Evolutionary conservation across 1,284 basidiomycete genomes (phyloP).

Genomic region (Coniferiporia sulphurascens): DNA sequence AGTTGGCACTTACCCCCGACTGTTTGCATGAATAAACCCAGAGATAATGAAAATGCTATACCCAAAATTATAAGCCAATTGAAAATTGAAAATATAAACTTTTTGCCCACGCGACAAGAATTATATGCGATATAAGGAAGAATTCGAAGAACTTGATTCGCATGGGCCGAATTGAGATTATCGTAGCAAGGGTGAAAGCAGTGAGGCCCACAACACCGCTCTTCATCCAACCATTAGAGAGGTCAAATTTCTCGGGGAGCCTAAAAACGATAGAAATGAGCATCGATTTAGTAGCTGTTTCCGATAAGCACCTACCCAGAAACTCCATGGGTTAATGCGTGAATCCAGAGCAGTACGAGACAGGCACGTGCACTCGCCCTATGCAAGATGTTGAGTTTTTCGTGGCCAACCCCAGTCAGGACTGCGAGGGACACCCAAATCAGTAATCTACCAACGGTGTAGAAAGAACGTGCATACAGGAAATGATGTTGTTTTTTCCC

Average conservation of each 20-base stretch:
- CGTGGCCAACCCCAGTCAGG: conserved; percentile 41
- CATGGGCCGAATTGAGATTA: conserved; percentile 37
- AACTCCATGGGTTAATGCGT: conserved; percentile 26
- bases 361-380: conserved; percentile 33
- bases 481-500: conserved; percentile 44
- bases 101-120: conserved; percentile 32
- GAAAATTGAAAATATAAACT: conserved; percentile 1
- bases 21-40: conserved; percentile 30
- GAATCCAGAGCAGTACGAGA: conserved; percentile 33
- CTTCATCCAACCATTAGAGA: conserved; percentile 31
- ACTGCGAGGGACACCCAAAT: conserved; percentile 24
- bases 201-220: conserved; percentile 35
- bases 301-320: conserved; percentile 22
- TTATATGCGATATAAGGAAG: conserved; percentile 44
- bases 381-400: conserved; percentile 38
- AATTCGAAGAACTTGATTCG: conserved; percentile 41
- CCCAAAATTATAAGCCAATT: background rate
- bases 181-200: conserved; percentile 35
- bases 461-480: conserved; percentile 27
- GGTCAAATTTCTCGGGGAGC: conserved; percentile 27
- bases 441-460: background rate
- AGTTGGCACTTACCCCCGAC: conserved; percentile 24
- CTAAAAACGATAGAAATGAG: conserved; percentile 16
- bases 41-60: conserved; percentile 32
- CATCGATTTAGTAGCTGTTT: background rate